Percentiles rank a stretch among this genome's conserved stretches.
Evolutionary conservation across 352 stramenopile genomes (phyloP).

Genomic region (Phytopythium helicoides): DNA sequence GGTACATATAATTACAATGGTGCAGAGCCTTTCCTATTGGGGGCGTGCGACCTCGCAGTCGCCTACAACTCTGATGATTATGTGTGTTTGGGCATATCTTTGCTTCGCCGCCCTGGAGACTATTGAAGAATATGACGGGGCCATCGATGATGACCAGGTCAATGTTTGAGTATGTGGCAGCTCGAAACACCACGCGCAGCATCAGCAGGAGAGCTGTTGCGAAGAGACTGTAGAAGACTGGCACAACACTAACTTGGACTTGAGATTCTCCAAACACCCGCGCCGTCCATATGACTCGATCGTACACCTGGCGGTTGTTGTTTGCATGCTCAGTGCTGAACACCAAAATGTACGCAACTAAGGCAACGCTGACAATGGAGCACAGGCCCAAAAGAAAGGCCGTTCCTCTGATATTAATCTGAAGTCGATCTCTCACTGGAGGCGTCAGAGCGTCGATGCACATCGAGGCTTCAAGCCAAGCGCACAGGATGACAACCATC

Average conservation of each 20-base stretch:
- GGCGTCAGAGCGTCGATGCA: slow-evolving; percentile 15
- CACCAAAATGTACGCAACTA: slow-evolving; percentile 8
- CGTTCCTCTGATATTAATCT: neutral
- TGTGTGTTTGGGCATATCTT: neutral
- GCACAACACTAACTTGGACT: slow-evolving; percentile 15
- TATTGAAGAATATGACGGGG: slow-evolving; percentile 18
- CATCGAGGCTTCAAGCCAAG: slow-evolving; percentile 26
- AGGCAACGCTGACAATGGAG: neutral
- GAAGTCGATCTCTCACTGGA: neutral
- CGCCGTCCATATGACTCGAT: slow-evolving; percentile 12
- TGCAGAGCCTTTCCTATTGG: too few species aligned
- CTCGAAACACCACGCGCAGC: slow-evolving; percentile 20
- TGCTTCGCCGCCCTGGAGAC: neutral
- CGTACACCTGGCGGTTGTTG: slow-evolving; percentile 11
- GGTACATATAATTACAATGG: too few species aligned
- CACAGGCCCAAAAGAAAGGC: slow-evolving; percentile 6
- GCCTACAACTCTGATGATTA: too few species aligned
- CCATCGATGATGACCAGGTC: slow-evolving; percentile 23
- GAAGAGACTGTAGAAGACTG: slow-evolving; percentile 20
- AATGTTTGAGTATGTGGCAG: slow-evolving; percentile 6
- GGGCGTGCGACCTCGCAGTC: too few species aligned
- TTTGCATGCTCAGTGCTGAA: slow-evolving; percentile 6
- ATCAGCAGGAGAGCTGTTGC: slow-evolving; percentile 13
- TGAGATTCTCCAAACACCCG: neutral
- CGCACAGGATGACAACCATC: slow-evolving; percentile 2